Evolutionary conservation across 495 filamentous ascomycete genomes (phyloP).

Genomic region (Penicillium silybi): DNA sequence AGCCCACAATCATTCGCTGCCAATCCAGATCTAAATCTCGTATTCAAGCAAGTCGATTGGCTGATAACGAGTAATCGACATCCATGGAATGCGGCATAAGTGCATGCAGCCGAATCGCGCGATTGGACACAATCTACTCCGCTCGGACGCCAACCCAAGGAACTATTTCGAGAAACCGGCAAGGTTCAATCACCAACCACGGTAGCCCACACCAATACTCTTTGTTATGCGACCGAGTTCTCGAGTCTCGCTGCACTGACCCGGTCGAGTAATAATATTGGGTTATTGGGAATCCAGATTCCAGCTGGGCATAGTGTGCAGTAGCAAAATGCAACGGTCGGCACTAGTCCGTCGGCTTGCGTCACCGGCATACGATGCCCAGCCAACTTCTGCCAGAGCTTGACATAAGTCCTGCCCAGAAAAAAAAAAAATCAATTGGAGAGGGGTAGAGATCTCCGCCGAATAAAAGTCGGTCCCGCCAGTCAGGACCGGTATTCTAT

Average conservation of each 20-base stretch:
- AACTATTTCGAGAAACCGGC: background rate
- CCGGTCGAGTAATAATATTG: too few species aligned
- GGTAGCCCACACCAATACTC: background rate
- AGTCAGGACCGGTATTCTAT: background rate
- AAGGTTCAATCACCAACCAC: background rate
- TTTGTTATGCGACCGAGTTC: background rate
- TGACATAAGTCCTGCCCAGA: background rate
- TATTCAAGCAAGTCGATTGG: background rate
- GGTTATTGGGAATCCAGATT: background rate
- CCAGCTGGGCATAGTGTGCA: background rate
- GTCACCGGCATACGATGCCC: background rate
- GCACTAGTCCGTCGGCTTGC: slow-evolving; percentile 1
- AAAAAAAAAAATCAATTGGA: background rate
- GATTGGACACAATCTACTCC: slow-evolving; percentile 20
- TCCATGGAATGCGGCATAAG: slow-evolving; percentile 4
- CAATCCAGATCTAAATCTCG: background rate
- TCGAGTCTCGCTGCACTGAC: background rate
- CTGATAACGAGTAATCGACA: slow-evolving; percentile 1
- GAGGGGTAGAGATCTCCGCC: background rate
- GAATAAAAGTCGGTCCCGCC: background rate
- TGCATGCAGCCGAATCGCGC: slow-evolving; percentile 1
- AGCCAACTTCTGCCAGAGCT: background rate
- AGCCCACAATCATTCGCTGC: background rate
- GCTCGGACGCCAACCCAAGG: slow-evolving; percentile 6
- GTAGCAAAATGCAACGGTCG: background rate